Evolutionary conservation across 2,329 filamentous ascomycete genomes (phyloP).

Genomic region (Monilinia polystroma): DNA sequence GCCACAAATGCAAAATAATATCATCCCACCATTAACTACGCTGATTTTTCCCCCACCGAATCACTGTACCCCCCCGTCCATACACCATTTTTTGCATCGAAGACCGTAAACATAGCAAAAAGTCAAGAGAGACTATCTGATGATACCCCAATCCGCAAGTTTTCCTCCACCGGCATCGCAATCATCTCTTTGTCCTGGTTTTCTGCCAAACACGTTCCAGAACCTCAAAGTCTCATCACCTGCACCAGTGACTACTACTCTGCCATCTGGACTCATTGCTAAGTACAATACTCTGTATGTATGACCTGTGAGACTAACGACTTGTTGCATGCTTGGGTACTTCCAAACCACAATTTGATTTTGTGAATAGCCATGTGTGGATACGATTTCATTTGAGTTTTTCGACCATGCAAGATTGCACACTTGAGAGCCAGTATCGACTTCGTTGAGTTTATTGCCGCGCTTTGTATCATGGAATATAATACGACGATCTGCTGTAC

Average conservation of each 20-base stretch:
- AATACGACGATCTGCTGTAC: conserved; percentile 92
- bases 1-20: conserved; percentile 22
- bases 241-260: conserved; percentile 90
- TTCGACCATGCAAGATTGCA: conserved; percentile 98
- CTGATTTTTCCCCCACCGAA: conserved; percentile 8
- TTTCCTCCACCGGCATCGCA: conserved; percentile 61
- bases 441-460: conserved; percentile 77
- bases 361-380: conserved; percentile 94
- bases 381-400: conserved; percentile 96
- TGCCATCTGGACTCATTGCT: conserved; percentile 94
- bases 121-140: conserved; percentile 54
- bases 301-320: conserved; percentile 91
- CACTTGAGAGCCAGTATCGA: conserved; percentile 97
- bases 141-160: conserved; percentile 79
- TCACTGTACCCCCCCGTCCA: not conserved
- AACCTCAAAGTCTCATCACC: conserved; percentile 95
- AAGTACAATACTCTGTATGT: conserved; percentile 95
- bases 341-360: conserved; percentile 99
- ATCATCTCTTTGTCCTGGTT: conserved; percentile 66
- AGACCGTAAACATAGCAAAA: conserved; percentile 9
- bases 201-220: conserved; percentile 92
- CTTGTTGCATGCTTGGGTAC: conserved; percentile 96
- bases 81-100: conserved; percentile 9
- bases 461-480: conserved; percentile 96
- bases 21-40: conserved; percentile 12